phyloP scores from a whole-genome alignment of 441 rosid genomes.

The Flueggea neowawraea region DNA sequence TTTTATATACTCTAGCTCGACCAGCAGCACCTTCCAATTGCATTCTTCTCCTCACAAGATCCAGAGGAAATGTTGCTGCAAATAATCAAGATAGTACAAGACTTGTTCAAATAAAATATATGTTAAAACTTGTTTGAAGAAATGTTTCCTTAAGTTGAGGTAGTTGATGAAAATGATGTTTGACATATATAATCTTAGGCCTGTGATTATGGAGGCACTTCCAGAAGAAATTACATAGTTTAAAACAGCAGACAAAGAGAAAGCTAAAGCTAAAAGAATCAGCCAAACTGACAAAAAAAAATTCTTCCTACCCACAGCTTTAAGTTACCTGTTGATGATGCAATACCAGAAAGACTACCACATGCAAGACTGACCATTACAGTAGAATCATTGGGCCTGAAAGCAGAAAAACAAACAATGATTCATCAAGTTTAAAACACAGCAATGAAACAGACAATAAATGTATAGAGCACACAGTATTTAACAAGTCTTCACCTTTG shows the following conservation, averaged over 20 bases:
- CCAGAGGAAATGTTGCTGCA: constrained; percentile 90
- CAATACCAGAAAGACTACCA: constrained; percentile 93
- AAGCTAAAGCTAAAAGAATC: no score
- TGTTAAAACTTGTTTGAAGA: background rate
- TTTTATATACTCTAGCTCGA: constrained; percentile 66
- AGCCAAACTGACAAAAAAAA: no score
- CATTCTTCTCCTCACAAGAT: constrained; percentile 96
- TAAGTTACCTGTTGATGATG: constrained; percentile 78
- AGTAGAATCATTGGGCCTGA: constrained; percentile 76
- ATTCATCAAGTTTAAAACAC: constrained; percentile 6
- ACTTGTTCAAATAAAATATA: background rate
- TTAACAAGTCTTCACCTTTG: constrained; percentile 45
- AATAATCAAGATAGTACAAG: constrained; percentile 5
- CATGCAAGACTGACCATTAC: constrained; percentile 67
- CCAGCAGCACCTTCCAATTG: constrained; percentile 96
- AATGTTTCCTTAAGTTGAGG: background rate
- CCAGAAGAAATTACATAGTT: no score
- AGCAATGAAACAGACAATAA: background rate
- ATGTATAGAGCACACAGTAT: background rate
- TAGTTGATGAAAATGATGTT: no score
- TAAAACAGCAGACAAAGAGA: no score
- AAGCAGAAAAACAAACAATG: constrained; percentile 11
- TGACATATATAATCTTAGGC: no score
- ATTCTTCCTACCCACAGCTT: background rate
- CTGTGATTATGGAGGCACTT: no score